Conservation (phyloP, 192 early-diverging fungal genomes). For the Haplosporangium gracile region DNA sequence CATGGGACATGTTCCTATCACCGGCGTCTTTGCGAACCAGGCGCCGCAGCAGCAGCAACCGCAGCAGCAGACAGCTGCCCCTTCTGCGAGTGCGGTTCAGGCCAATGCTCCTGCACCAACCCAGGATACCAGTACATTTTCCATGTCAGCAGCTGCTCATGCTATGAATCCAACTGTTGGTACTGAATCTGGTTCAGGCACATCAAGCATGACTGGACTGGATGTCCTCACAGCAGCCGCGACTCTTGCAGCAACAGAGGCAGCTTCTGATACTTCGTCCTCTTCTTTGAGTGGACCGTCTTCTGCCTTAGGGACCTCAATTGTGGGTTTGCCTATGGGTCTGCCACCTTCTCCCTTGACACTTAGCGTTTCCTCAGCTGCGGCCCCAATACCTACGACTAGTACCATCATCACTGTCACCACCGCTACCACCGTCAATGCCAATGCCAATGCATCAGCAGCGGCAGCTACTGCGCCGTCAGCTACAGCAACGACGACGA, state of each 20-base stretch:
- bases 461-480: not conserved
- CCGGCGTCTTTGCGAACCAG: not conserved
- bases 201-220: not conserved
- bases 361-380: not conserved
- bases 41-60: not conserved
- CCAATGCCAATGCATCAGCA: not conserved
- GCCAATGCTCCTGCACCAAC: not conserved
- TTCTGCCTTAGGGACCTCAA: not conserved
- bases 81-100: not conserved
- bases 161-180: not conserved
- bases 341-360: not conserved
- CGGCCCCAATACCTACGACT: not conserved
- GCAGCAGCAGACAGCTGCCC: not conserved
- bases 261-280: not conserved
- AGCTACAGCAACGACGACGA: not conserved
- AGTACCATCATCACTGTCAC: not conserved
- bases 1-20: constrained; percentile 37
- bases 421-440: not conserved
- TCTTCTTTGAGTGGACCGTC: not conserved
- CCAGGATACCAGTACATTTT: not conserved
- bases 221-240: not conserved
- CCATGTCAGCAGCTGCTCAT: not conserved
- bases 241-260: not conserved
- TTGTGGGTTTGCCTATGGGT: too few relatives aligned
- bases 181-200: not conserved